Evolutionary conservation across 495 filamentous ascomycete species (phyloP).

Genomic region (Penicillium longicatenatum): DNA sequence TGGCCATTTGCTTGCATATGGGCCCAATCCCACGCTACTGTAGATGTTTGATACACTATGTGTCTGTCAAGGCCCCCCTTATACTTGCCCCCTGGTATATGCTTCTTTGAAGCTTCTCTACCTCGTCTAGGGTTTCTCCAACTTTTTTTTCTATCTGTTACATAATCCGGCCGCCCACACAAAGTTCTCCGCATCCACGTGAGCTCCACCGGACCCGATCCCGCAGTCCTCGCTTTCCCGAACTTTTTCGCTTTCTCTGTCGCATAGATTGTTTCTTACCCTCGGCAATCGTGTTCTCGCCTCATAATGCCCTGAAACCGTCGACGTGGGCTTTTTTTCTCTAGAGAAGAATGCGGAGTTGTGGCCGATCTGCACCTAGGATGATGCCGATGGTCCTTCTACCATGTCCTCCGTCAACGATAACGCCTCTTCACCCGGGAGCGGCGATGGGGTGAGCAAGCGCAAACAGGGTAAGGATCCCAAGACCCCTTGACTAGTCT

Average conservation of each 20-base stretch:
- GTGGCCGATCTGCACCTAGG: conserved; percentile 26
- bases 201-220: conserved; percentile 31
- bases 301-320: conserved; percentile 27
- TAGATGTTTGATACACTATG: background rate
- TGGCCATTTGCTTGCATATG: conserved; percentile 4
- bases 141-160: conserved; percentile 16
- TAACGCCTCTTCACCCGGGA: conserved; percentile 32
- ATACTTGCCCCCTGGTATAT: background rate
- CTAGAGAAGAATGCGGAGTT: conserved; percentile 25
- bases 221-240: conserved; percentile 32
- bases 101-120: background rate
- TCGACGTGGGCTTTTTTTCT: conserved; percentile 8
- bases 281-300: conserved; percentile 23
- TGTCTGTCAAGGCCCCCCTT: background rate
- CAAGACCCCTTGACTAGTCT: background rate
- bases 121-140: conserved; percentile 1
- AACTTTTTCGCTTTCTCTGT: conserved; percentile 28
- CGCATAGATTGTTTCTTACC: conserved; percentile 19
- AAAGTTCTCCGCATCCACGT: conserved; percentile 36
- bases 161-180: conserved; percentile 23
- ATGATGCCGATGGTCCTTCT: conserved; percentile 35
- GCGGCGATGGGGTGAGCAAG: conserved; percentile 38
- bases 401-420: conserved; percentile 36
- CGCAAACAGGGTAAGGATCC: conserved; percentile 35
- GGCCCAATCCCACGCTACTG: conserved; percentile 10